Conservation (phyloP, 495 filamentous ascomycete species). For the Neurospora sp. region DNA sequence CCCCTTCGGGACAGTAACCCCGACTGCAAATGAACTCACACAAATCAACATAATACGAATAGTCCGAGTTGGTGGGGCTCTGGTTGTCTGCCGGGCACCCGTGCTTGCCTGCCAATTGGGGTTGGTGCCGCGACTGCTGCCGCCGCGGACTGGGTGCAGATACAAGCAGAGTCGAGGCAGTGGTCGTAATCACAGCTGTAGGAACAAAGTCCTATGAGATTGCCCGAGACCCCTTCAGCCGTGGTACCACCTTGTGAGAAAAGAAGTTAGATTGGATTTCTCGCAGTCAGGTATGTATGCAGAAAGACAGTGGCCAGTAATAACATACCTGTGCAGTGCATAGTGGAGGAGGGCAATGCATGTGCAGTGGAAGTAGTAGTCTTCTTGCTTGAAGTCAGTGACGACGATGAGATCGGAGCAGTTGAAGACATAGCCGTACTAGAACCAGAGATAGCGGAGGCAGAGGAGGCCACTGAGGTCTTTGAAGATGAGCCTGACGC, state of each 20-base stretch:
- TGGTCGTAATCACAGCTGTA: not conserved
- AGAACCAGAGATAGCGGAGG: not conserved
- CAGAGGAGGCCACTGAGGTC: not conserved
- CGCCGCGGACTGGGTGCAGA: not conserved
- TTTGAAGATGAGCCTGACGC: not conserved
- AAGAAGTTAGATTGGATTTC: not conserved
- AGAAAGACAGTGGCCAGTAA: not conserved
- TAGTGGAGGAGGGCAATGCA: not conserved
- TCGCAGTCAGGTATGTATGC: not conserved
- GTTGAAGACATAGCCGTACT: not conserved
- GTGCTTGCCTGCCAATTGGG: not conserved
- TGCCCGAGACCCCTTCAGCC: not conserved
- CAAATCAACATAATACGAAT: not conserved
- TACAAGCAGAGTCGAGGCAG: not conserved
- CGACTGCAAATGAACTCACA: not conserved
- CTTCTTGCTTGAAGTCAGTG: not conserved
- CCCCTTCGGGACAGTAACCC: not conserved
- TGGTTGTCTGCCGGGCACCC: not conserved
- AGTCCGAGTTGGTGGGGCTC: not conserved
- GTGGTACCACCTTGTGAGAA: not conserved
- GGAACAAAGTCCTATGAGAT: not conserved
- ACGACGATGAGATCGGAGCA: not conserved
- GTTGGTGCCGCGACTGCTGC: not conserved
- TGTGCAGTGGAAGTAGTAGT: not conserved
- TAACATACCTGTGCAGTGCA: not conserved